Evolutionary conservation across 1,284 basidiomycete genomes (phyloP), one percentile per base, ranked within the genome.

Genomic region (Ustilago nuda): DNA sequence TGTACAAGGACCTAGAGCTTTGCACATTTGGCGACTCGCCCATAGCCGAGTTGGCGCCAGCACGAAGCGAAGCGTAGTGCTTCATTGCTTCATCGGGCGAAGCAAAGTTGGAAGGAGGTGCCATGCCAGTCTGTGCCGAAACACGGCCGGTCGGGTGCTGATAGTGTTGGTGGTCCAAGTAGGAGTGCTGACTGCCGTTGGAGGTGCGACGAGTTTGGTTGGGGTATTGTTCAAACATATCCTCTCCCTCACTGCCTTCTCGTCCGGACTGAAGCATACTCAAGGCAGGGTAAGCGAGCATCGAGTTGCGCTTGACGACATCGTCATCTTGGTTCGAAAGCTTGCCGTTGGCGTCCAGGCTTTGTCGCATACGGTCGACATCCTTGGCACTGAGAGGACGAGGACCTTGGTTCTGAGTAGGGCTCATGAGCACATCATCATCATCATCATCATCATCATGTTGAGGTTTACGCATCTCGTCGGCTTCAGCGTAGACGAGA

Each of bases 61-160:
- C 65, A 13, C 81, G 62, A n/a, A 79, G 66, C 41, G 82, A 80
- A 30, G 81, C 82, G 59, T 83, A 82, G 58, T 81, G 79, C 63
- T 76, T 78, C 69, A 83, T 66, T 15, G 81, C 81, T 56, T 80
- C 81, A 61, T 83, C 81, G 2, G 81, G 81, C 61, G 78, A 80
- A 30, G 76, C 63, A 46, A 72, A 65, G 69, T 79, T 80, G 48
- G 66, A 58, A 46, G 81, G 78, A 8, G 81, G 76, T 13, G 76
- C 73, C 81, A 83, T 83, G 53, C 81, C 81, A 36, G 80, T 82
- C 58, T 76, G 75, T 23, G 61, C 59, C 45, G 66, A 64, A 8
- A 61, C 61, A 23, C 55, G 56, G 12, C 27, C 48, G 6, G 48
- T 32, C 30, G 23, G 43, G 43, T 66, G 61, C 39, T 61, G 60